A percentile compares a stretch with the other conserved stretches of the same genome.
phyloP scores from a whole-genome alignment of 139 green algal genomes.

The Desmodesmus armatus region DNA sequence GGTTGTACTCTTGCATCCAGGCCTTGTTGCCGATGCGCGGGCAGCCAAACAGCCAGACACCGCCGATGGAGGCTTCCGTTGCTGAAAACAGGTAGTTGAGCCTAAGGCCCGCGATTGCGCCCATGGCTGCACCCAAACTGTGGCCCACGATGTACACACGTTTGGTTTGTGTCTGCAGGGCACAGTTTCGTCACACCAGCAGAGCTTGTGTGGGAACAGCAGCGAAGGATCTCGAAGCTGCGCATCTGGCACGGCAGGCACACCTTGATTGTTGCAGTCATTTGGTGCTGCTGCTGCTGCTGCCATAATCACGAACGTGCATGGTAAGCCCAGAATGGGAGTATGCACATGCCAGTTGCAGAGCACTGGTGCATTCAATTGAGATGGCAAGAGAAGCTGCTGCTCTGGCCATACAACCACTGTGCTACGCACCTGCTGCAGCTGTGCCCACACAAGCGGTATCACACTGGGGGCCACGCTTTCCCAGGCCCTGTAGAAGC shows the following conservation, averaged over 20 bases:
- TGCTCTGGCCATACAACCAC: neutral
- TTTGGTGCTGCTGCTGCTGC: no score
- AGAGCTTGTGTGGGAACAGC: neutral
- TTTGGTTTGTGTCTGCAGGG: conserved; percentile 10
- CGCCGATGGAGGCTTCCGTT: no score
- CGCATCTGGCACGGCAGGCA: no score
- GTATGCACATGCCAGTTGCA: no score
- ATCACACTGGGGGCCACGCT: neutral
- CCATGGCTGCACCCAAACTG: neutral
- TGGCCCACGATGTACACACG: conserved; percentile 30
- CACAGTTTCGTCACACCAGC: no score
- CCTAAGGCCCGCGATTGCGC: conserved; percentile 16
- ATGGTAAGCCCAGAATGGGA: no score
- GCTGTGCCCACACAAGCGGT: neutral
- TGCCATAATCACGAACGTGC: no score
- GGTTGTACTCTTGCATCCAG: conserved; percentile 24
- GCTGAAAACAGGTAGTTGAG: conserved; percentile 32
- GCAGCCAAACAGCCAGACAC: conserved; percentile 29
- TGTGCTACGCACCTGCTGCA: neutral
- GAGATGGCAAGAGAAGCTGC: no score
- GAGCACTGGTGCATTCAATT: no score
- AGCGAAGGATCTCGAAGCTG: no score
- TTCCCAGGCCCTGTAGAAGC: conserved; percentile 27
- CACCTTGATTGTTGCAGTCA: no score
- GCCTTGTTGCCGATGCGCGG: conserved; percentile 19